phyloP scores from a whole-genome alignment of 495 filamentous ascomycete species.

The Articulospora tetracladia region DNA sequence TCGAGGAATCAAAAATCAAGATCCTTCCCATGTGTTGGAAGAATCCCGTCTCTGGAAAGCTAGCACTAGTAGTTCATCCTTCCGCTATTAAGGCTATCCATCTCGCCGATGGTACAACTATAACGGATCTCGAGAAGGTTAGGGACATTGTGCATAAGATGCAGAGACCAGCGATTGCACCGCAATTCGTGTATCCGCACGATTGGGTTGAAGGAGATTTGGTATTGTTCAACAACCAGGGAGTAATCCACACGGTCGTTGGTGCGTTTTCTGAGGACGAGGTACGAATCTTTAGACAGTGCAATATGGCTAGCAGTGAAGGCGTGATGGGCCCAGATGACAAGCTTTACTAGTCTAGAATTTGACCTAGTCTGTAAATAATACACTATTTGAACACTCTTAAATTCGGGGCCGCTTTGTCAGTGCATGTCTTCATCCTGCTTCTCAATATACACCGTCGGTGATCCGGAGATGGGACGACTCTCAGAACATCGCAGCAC shows the following conservation, averaged over 20 bases:
- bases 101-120: constrained; percentile 52
- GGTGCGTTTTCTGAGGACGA: constrained; percentile 67
- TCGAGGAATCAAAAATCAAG: constrained; percentile 60
- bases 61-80: constrained; percentile 66
- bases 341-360: constrained; percentile 12
- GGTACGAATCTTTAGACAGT: constrained; percentile 68
- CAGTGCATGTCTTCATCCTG: no score
- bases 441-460: no score
- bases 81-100: constrained; percentile 62
- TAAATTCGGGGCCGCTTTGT: no score
- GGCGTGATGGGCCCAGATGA: constrained; percentile 41
- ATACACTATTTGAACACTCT: not conserved
- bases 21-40: constrained; percentile 67
- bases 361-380: not conserved
- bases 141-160: constrained; percentile 60
- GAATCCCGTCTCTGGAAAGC: constrained; percentile 60
- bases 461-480: no score
- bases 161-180: constrained; percentile 64
- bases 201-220: constrained; percentile 72
- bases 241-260: constrained; percentile 66
- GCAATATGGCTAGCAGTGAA: constrained; percentile 62
- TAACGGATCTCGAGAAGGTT: constrained; percentile 59
- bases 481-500: no score
- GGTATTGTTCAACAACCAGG: constrained; percentile 70
- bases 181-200: constrained; percentile 62